phyloP scores from a whole-genome alignment of 805 yeast genomes.

The Cyberlindnera maclurae region DNA sequence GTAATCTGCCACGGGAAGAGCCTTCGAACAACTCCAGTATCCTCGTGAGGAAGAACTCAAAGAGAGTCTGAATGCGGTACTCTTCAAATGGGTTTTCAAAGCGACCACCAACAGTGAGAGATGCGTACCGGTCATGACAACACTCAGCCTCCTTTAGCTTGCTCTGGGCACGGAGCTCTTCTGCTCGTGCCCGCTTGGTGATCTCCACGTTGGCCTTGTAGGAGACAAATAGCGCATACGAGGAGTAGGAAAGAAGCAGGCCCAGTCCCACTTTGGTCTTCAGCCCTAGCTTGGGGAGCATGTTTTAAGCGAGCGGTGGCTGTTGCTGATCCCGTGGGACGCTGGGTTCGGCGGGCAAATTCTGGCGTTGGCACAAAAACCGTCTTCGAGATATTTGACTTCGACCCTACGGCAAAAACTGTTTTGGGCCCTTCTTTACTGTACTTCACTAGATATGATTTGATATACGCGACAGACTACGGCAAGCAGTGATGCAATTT shows the following conservation, averaged over 20 bases:
- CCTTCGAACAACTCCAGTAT: slow-evolving; percentile 61
- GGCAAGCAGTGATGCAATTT: no score
- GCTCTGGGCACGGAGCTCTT: slow-evolving; percentile 14
- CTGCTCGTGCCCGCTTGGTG: slow-evolving; percentile 30
- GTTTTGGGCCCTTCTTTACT: no score
- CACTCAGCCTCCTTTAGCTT: slow-evolving; percentile 1
- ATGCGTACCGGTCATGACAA: slow-evolving; percentile 29
- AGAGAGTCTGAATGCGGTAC: slow-evolving; percentile 82
- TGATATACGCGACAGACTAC: no score
- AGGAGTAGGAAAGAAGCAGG: slow-evolving; percentile 44
- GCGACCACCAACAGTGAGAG: slow-evolving; percentile 59
- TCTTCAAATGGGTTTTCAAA: slow-evolving; percentile 89
- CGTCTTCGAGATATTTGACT: no score
- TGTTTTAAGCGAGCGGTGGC: neutral
- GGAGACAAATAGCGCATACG: slow-evolving; percentile 59
- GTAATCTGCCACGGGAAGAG: slow-evolving; percentile 53
- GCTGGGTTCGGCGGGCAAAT: no score
- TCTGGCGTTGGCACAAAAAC: no score
- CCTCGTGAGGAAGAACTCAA: slow-evolving; percentile 75
- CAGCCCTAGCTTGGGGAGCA: slow-evolving; percentile 11
- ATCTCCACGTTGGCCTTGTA: slow-evolving; percentile 48
- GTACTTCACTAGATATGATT: no score
- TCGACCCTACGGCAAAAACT: no score
- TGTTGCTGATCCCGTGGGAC: no score
- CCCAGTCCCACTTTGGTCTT: slow-evolving; percentile 24